Conservation (phyloP, 2,329 filamentous ascomycete genomes). For the Ophioceras dolichostomum region DNA sequence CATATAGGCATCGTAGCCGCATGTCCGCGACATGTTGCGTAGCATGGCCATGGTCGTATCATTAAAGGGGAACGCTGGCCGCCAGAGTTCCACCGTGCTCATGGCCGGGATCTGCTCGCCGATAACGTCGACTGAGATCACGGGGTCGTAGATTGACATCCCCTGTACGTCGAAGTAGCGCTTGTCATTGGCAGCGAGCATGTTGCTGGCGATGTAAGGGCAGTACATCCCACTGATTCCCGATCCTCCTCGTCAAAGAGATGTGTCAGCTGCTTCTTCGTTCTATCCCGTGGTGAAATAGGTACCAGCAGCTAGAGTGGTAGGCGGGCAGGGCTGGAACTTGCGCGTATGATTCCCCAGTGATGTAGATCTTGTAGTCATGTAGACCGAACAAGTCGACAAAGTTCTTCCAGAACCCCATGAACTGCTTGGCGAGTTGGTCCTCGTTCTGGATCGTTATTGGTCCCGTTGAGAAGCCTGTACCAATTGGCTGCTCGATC, state of each 20-base stretch:
- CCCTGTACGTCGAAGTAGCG: slow-evolving; percentile 52
- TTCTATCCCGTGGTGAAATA: too few relatives aligned
- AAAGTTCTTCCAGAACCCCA: slow-evolving; percentile 67
- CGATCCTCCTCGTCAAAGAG: too few relatives aligned
- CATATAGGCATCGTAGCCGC: slow-evolving; percentile 48
- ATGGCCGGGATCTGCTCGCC: slow-evolving; percentile 33
- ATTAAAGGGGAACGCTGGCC: slow-evolving; percentile 47
- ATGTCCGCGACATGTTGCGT: slow-evolving; percentile 34
- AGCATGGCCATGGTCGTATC: slow-evolving; percentile 36
- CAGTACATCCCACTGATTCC: slow-evolving; percentile 53
- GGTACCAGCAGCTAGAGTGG: too few relatives aligned
- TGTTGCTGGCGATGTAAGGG: slow-evolving; percentile 57
- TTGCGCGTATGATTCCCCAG: slow-evolving; percentile 54
- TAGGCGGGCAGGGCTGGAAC: too few relatives aligned
- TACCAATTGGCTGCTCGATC: slow-evolving; percentile 52
- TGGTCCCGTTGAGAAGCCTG: slow-evolving; percentile 54
- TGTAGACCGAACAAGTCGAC: slow-evolving; percentile 53
- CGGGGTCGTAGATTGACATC: slow-evolving; percentile 55
- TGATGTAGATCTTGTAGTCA: slow-evolving; percentile 54
- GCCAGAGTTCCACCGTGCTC: slow-evolving; percentile 45
- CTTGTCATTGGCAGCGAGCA: slow-evolving; percentile 54
- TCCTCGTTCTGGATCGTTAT: slow-evolving; percentile 50
- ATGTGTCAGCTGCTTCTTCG: too few relatives aligned
- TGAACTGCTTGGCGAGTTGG: slow-evolving; percentile 56
- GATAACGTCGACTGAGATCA: slow-evolving; percentile 31